phyloP scores from a whole-genome alignment of 805 yeast species.

The Sungouiozyma ichnusensis region DNA sequence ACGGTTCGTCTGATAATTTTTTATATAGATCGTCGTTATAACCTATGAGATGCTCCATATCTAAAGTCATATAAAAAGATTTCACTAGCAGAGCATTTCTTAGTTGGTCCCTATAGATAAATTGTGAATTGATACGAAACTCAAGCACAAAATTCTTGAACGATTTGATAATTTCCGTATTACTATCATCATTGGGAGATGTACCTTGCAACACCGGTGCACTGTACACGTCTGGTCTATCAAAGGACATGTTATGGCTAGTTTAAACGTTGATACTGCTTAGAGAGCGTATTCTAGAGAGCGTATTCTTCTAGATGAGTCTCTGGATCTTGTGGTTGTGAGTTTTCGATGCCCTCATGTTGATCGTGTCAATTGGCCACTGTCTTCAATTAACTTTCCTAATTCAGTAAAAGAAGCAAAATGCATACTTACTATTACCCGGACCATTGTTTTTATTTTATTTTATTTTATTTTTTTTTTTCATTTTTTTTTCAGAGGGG shows the following conservation, averaged over 20 bases:
- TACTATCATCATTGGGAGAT: slow-evolving; percentile 48
- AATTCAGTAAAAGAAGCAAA: too few relatives aligned
- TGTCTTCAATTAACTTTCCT: too few relatives aligned
- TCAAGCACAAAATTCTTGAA: slow-evolving; percentile 77
- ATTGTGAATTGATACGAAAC: slow-evolving; percentile 73
- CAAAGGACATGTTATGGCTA: slow-evolving; percentile 51
- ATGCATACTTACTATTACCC: too few relatives aligned
- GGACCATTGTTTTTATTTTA: too few relatives aligned
- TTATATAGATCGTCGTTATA: slow-evolving; percentile 86
- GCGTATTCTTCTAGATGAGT: too few relatives aligned
- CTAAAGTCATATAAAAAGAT: slow-evolving; percentile 61
- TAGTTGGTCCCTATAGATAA: slow-evolving; percentile 81
- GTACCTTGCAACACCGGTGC: slow-evolving; percentile 87
- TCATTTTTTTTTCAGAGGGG: too few relatives aligned
- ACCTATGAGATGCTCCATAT: slow-evolving; percentile 74
- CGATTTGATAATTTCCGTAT: slow-evolving; percentile 61
- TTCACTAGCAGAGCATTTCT: slow-evolving; percentile 76
- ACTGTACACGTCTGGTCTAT: slow-evolving; percentile 57
- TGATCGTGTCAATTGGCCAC: not conserved
- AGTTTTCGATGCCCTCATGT: not conserved
- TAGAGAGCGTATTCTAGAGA: not conserved
- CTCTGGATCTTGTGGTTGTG: too few relatives aligned
- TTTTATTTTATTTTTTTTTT: too few relatives aligned
- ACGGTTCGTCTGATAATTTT: slow-evolving; percentile 73
- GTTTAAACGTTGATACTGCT: not conserved